These are phyloP conservation scores for Camelina neglecta DNA, from an alignment of 345 rosid genomes.

Conservation along the genomic window DNA sequence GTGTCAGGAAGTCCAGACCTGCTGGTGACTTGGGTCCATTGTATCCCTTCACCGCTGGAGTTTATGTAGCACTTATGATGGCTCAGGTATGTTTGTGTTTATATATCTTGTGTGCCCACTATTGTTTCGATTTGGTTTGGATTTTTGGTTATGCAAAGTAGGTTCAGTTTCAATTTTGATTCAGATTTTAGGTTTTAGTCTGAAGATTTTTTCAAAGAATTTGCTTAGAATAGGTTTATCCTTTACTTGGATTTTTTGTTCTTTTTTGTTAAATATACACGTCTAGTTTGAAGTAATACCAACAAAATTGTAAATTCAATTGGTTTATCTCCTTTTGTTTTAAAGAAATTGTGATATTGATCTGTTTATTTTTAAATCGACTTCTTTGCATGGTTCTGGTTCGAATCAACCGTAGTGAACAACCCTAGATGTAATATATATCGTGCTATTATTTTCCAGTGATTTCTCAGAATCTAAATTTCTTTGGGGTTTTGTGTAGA, in stretches of 20 bases:
- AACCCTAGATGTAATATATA: background rate
- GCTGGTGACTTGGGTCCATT: slow-evolving; percentile 84
- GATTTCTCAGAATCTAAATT: slow-evolving; percentile 8
- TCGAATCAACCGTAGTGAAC: background rate
- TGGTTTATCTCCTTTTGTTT: too few relatives aligned
- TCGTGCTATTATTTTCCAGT: background rate
- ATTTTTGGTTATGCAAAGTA: background rate
- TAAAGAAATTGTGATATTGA: too few relatives aligned
- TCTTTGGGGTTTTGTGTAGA: slow-evolving; percentile 48
- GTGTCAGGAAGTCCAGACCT: slow-evolving; percentile 66
- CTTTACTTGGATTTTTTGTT: too few relatives aligned
- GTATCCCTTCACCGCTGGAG: slow-evolving; percentile 88
- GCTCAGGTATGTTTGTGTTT: slow-evolving; percentile 67
- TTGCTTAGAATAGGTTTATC: too few relatives aligned
- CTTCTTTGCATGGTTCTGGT: background rate
- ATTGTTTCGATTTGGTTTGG: background rate
- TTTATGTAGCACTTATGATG: slow-evolving; percentile 92
- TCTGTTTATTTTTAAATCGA: background rate
- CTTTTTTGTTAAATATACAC: too few relatives aligned
- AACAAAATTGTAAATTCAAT: too few relatives aligned
- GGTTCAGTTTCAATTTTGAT: background rate
- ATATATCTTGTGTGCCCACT: slow-evolving; percentile 6
- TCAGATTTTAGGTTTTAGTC: background rate
- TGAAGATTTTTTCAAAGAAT: too few relatives aligned
- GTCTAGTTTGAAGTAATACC: too few relatives aligned